phyloP scores from a whole-genome alignment of 306 rosid species.

The Malus sylvestris region DNA sequence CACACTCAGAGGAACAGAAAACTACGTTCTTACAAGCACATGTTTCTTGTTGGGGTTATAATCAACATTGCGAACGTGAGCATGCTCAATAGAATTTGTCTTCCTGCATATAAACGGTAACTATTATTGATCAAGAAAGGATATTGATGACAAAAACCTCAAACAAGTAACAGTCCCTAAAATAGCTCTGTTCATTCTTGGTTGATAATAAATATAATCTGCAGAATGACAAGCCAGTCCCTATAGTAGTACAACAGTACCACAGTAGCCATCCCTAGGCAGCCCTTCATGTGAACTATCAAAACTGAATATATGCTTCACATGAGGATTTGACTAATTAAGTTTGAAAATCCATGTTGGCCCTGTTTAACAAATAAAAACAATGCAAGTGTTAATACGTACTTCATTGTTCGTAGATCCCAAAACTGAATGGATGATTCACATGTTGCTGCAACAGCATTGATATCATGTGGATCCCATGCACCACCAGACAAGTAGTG shows the following conservation, averaged over 20 bases:
- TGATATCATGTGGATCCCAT: slow-evolving; percentile 95
- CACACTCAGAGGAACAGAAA: slow-evolving; percentile 1
- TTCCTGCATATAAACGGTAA: slow-evolving; percentile 53
- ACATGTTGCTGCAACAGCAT: slow-evolving; percentile 74
- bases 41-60: slow-evolving; percentile 65
- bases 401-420: slow-evolving; percentile 96
- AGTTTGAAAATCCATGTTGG: not conserved
- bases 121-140: not conserved
- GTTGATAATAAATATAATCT: not conserved
- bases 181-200: not conserved
- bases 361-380: not conserved
- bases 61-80: slow-evolving; percentile 72
- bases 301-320: slow-evolving; percentile 13
- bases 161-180: not conserved
- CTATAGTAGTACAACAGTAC: not conserved
- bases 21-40: slow-evolving; percentile 61
- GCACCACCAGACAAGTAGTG: slow-evolving; percentile 90
- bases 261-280: not conserved
- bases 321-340: not conserved
- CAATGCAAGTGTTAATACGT: slow-evolving; percentile 20
- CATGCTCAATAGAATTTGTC: slow-evolving; percentile 64
- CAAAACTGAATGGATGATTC: slow-evolving; percentile 85
- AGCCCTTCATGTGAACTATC: not conserved
- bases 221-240: not conserved
- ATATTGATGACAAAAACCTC: not conserved